phyloP scores from a whole-genome alignment of 495 filamentous ascomycete genomes.

The Aspergillus bridgeri region DNA sequence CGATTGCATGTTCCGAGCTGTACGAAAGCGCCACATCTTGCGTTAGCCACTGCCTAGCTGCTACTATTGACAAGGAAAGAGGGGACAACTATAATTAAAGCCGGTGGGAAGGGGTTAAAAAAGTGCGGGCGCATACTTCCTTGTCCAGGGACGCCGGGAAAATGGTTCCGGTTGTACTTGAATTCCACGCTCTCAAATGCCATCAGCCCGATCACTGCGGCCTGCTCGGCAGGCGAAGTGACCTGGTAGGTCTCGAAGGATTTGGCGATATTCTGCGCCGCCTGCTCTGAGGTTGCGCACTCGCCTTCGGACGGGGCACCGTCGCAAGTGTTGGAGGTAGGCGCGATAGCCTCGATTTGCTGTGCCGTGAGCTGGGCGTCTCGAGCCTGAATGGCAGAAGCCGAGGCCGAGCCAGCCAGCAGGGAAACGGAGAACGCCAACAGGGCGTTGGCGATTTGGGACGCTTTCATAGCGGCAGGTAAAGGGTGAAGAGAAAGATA shows the following conservation, averaged over 20 bases:
- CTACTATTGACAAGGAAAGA: no score
- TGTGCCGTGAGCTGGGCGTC: constrained; percentile 32
- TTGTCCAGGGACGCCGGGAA: constrained; percentile 61
- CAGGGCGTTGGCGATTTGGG: constrained; percentile 7
- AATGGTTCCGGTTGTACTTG: constrained; percentile 64
- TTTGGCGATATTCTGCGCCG: constrained; percentile 52
- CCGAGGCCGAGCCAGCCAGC: constrained; percentile 14
- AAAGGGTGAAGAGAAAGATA: not conserved
- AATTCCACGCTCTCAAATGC: constrained; percentile 67
- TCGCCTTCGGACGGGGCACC: constrained; percentile 40
- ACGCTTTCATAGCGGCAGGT: constrained; percentile 3
- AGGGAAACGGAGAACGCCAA: constrained; percentile 15
- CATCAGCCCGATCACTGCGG: constrained; percentile 61
- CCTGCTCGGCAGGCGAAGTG: constrained; percentile 51
- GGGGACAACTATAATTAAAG: no score
- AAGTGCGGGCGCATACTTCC: constrained; percentile 50
- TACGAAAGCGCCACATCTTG: not conserved
- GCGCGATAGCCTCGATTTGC: constrained; percentile 49
- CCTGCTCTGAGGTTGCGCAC: constrained; percentile 64
- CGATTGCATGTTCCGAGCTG: constrained; percentile 71
- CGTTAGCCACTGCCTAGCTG: not conserved
- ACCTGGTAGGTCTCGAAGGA: constrained; percentile 58
- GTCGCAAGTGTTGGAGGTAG: constrained; percentile 23
- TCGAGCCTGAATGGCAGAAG: not conserved
- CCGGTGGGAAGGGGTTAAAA: not conserved